These are phyloP conservation scores for Ilyonectria robusta DNA, from an alignment of 2,329 filamentous ascomycete species.

Conservation along the genomic window DNA sequence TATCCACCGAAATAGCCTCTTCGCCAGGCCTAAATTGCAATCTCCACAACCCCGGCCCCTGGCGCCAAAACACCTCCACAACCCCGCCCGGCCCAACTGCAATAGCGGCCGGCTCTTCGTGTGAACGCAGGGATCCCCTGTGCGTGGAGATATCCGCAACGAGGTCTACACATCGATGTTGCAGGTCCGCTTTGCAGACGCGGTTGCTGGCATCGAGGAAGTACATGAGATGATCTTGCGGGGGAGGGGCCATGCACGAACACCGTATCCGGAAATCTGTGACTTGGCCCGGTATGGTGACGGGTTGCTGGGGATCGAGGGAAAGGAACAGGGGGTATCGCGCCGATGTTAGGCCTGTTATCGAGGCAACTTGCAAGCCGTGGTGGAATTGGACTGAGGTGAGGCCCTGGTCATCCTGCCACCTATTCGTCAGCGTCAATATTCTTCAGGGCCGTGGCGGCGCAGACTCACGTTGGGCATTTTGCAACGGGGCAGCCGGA, in stretches of 20 bases:
- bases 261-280: not conserved
- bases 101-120: not conserved
- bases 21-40: not conserved
- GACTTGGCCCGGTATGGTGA: not conserved
- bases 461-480: not conserved
- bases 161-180: not conserved
- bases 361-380: not conserved
- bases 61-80: not conserved
- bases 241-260: not conserved
- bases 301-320: not conserved
- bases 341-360: not conserved
- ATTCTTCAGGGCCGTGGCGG: not conserved
- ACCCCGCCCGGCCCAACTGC: not conserved
- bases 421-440: not conserved
- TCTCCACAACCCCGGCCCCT: not conserved
- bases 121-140: not conserved
- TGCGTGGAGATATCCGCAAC: not conserved
- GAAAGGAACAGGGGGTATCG: not conserved
- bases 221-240: not conserved
- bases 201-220: not conserved
- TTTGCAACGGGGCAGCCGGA: not conserved
- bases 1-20: not conserved
- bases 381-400: not conserved
- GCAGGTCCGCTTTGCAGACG: not conserved
- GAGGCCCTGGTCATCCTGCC: not conserved